phyloP scores from a whole-genome alignment of 2,329 filamentous ascomycete genomes.

The Clarireedia paspali region DNA sequence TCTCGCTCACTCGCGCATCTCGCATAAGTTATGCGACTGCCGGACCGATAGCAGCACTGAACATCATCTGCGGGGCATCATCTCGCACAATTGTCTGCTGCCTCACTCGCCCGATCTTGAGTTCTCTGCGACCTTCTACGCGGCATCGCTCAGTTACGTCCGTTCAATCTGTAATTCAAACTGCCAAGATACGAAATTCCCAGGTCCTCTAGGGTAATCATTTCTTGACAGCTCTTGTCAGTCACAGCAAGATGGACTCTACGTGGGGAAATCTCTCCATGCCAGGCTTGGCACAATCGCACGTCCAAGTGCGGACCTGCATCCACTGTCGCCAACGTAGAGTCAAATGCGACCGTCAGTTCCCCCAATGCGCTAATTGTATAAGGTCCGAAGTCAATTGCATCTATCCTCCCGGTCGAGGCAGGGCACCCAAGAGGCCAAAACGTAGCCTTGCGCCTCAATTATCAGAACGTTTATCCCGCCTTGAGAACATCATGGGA shows the following conservation, averaged over 20 bases:
- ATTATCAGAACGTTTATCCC: not conserved
- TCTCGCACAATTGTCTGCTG: not conserved
- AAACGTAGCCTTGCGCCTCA: not conserved
- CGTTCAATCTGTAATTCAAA: not conserved
- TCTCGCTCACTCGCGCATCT: not conserved
- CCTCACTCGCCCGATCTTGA: not conserved
- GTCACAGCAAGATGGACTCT: not conserved
- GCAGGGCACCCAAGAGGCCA: not conserved
- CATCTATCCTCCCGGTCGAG: not conserved
- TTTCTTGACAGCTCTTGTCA: not conserved
- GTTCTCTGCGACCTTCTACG: not conserved
- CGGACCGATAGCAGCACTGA: not conserved
- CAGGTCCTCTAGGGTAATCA: not conserved
- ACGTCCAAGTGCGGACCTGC: not conserved
- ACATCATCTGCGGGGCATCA: not conserved
- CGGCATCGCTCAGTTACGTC: not conserved
- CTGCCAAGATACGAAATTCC: not conserved
- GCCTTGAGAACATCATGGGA: not conserved
- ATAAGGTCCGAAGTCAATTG: not conserved
- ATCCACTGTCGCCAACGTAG: not conserved
- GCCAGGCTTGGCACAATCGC: not conserved
- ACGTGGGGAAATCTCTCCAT: not conserved
- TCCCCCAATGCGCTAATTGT: not conserved
- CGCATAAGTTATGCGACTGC: not conserved
- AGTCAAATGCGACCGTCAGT: not conserved